Evolutionary conservation across 352 stramenopile genomes (phyloP).

Genomic region (Phytophthora pseudosyringae): DNA sequence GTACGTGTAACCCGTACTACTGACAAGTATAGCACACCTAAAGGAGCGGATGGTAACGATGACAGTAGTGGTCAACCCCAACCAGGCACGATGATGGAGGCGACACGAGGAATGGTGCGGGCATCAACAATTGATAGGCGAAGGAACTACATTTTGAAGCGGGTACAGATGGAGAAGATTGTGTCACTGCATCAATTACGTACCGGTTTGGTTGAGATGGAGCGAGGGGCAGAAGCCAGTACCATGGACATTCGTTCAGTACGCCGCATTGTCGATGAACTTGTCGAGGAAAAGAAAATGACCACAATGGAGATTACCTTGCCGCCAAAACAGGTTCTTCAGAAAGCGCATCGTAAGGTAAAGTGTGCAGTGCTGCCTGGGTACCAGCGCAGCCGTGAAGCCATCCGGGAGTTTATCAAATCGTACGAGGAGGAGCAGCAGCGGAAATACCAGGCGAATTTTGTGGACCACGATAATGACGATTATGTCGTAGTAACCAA

Average conservation of each 20-base stretch:
- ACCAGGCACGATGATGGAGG: constrained; percentile 66
- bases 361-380: constrained; percentile 73
- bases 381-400: constrained; percentile 54
- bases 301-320: constrained; percentile 73
- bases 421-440: constrained; percentile 71
- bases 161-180: constrained; percentile 65
- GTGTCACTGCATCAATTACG: constrained; percentile 74
- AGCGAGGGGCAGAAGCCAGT: constrained; percentile 45
- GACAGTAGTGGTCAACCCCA: constrained; percentile 32
- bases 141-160: constrained; percentile 62
- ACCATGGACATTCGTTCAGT: constrained; percentile 76
- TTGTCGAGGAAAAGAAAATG: constrained; percentile 54
- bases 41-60: constrained; percentile 17
- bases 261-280: constrained; percentile 66
- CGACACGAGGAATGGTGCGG: constrained; percentile 54
- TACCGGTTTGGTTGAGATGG: constrained; percentile 54
- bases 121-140: constrained; percentile 61
- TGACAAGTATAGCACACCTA: constrained; percentile 40
- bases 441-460: constrained; percentile 61
- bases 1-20: constrained; percentile 33
- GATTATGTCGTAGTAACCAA: constrained; percentile 71
- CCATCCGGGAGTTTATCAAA: constrained; percentile 66
- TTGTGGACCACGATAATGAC: constrained; percentile 62
- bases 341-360: constrained; percentile 66
- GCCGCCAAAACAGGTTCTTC: constrained; percentile 67